Evolutionary conservation across 2,329 filamentous ascomycete species (phyloP), one percentile per base, ranked within the genome.

Genomic region (Fusarium virguliforme): DNA sequence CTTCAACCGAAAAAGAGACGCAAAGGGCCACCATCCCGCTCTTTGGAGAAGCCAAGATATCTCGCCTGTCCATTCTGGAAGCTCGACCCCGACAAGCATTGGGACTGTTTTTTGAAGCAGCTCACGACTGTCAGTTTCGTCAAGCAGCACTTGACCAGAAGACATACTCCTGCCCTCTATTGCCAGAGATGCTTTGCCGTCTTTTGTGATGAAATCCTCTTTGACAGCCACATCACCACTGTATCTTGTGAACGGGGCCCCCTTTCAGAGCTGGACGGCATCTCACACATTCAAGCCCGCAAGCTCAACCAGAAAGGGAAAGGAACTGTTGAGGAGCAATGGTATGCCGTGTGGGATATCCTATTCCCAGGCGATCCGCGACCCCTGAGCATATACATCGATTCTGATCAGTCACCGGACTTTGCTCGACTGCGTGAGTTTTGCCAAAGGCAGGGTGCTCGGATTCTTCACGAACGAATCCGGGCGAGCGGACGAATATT

Each of bases 31-130:
- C 8, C 18, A 4, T 18, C 50, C 8, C 3, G 13, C 9, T 26
- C 18, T 28, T 37, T 37, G 22, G 18, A 12, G 8, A 37, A 24
- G 22, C 30, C 50, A 10, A 30, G 8, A 35, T 54, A n/a, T 6
- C 22, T 64, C 6, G 62, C 62, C 2, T 64, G 55, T 22, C 32
- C 48, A 5, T 64, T 60, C 55, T 64, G 56, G 62, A 60, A 64
- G 8, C 24, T 37, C 1, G 48, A 64, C n/a, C 56, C 38, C 0
- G 1, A 22, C 3, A 38, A 34, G n/a, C 46, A 64, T 12, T 30
- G 35, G 30, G 28, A 32, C 8, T 64, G 62, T 12, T 60, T 60
- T 32, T 32, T 13, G 7, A 60, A 15, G 9, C 55, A 40, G 38
- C 5, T 53, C 15, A 43, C 13, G 13, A 54, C 38, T 1, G 46